Percentiles rank a stretch among this genome's conserved stretches.
phyloP scores from a whole-genome alignment of 805 yeast genomes.

The Sungouiella blattae region DNA sequence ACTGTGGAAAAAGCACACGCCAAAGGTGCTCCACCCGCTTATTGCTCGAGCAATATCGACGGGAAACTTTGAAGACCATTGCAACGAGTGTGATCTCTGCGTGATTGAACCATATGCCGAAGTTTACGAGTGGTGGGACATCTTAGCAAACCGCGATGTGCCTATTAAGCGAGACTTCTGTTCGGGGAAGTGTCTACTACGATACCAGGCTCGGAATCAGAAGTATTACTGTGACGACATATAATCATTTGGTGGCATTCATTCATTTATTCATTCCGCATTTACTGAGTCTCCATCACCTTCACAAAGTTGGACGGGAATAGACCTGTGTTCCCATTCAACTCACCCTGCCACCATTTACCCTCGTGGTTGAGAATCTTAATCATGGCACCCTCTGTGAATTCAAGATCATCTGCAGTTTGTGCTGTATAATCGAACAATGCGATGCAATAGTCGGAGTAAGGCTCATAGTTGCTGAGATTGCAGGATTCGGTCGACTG shows the following conservation, averaged over 20 bases:
- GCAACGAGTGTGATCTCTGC: constrained; percentile 48
- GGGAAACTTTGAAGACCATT: constrained; percentile 48
- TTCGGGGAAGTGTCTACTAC: constrained; percentile 43
- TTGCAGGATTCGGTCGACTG: not conserved
- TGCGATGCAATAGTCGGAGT: constrained; percentile 31
- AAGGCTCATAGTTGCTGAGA: constrained; percentile 1
- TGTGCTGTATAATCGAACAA: constrained; percentile 35
- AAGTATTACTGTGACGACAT: too few species aligned
- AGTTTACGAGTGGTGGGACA: constrained; percentile 66
- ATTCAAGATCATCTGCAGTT: constrained; percentile 40
- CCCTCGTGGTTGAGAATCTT: constrained; percentile 28
- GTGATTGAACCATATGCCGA: constrained; percentile 58
- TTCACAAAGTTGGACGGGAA: constrained; percentile 35
- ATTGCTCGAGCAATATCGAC: constrained; percentile 52
- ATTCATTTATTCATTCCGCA: not conserved
- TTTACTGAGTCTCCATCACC: not conserved
- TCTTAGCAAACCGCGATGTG: constrained; percentile 43
- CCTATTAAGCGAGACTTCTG: constrained; percentile 59
- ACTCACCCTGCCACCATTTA: constrained; percentile 38
- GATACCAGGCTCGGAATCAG: constrained; percentile 21
- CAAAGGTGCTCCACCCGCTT: constrained; percentile 41
- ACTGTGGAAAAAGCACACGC: constrained; percentile 49
- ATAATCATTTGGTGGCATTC: too few species aligned
- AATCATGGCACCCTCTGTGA: constrained; percentile 43
- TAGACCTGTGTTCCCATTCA: constrained; percentile 24